These are phyloP conservation scores for Cladochytrium tenue DNA, from an alignment of 371 early-diverging fungal genomes.

Conservation along the genomic window DNA sequence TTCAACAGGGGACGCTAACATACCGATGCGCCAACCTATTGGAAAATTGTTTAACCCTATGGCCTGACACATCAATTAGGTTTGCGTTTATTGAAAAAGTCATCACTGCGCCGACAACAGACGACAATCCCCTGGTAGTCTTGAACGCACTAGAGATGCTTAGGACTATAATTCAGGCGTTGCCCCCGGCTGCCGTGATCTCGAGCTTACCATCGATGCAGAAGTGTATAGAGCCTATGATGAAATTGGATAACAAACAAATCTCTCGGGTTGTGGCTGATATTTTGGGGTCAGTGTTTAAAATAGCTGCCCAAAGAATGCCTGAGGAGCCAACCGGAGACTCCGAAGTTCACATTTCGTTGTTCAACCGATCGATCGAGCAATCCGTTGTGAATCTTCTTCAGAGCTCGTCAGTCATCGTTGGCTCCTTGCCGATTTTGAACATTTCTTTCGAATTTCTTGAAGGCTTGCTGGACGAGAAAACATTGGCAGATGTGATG, in stretches of 20 bases:
- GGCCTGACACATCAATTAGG: conserved; percentile 64
- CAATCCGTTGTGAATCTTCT: conserved; percentile 66
- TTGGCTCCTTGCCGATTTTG: conserved; percentile 70
- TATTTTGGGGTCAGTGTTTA: conserved; percentile 60
- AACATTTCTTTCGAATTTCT: conserved; percentile 70
- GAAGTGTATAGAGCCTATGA: conserved; percentile 60
- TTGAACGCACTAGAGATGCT: conserved; percentile 74
- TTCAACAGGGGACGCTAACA: conserved; percentile 53
- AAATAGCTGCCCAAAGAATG: too few species aligned
- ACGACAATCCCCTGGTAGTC: conserved; percentile 45
- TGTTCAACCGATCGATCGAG: conserved; percentile 64
- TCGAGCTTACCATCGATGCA: conserved; percentile 67
- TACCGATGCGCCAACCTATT: conserved; percentile 66
- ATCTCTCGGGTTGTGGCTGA: conserved; percentile 68
- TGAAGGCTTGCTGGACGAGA: conserved; percentile 59
- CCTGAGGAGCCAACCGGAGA: too few species aligned
- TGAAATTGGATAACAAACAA: conserved; percentile 61
- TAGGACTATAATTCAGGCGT: conserved; percentile 53
- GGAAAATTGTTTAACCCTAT: conserved; percentile 61
- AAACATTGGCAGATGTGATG: conserved; percentile 72
- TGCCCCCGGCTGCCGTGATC: conserved; percentile 62
- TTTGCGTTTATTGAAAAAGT: conserved; percentile 43
- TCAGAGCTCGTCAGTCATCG: conserved; percentile 68
- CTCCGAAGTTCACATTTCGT: conserved; percentile 47
- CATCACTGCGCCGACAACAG: conserved; percentile 33